Base-by-base conservation (phyloP, 768 basidiomycete species). In the Glaciozyma martinii region DNA sequence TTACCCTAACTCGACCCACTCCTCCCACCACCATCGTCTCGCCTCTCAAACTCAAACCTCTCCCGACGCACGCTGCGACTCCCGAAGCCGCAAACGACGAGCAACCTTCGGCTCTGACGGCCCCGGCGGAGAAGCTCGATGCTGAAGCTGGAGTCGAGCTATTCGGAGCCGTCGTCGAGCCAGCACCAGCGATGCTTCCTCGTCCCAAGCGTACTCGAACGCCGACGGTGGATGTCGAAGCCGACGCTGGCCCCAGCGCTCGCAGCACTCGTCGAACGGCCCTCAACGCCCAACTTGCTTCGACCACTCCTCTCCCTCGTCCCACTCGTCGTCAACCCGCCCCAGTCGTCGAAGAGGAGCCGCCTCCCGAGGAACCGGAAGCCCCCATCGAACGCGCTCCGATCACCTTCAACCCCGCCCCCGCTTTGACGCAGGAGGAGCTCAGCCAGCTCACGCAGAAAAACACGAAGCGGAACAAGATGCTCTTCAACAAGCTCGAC, bases 391-490 rank as follows among this genome's bases (percentile, higher is more conserved):
- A n/a, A n/a, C 56, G 23, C 50, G 50, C 56, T 5, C 43, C 46
- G 44, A 47, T 27, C 33, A 30, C 9, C 29, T 62, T 62, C 60
- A 55, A 30, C 33, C 47, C 68, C 16, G 56, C 58, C 3, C 71
- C 71, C 0, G 30, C 40, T 18, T n/a, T 74, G 18, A 71, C 69
- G 46, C 43, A 59, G 3, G 58, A 63, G 9, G 61, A 74, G 50
- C 56, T 70, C 33, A 60, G 19, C 27, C 59, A 56, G 9, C 66
- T 74, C 33, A 71, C 70, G 21, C 61, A 62, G 40, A 56, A 66
- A 25, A 70, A 74, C 62, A 72, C 73, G 32, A 61, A 47, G 32
- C 53, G 49, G 29, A 74, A 74, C 57, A 52, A 66, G 42, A 46
- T 59, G 18, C 23, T 23, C 7, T 70, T 71, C 66, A 72, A 71